Base-by-base conservation (phyloP, 2,329 filamentous ascomycete species). In the Calonectria fujianensis region DNA sequence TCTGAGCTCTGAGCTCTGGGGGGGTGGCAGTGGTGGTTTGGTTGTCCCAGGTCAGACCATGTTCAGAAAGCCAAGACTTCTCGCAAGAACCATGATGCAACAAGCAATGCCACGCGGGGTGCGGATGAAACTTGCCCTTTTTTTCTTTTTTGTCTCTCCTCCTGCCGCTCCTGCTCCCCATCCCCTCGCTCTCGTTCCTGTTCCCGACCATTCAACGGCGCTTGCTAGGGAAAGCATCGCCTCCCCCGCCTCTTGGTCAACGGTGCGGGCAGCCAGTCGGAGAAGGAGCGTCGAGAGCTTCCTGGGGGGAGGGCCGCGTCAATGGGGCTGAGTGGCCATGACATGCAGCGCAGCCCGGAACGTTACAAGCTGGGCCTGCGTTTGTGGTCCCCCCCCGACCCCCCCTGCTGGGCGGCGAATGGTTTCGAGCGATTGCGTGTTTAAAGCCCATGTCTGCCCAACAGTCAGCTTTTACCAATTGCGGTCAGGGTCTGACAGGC, bases 391-490 rank as follows among this genome's bases (percentile, higher is more conserved):
- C 24, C 41, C 39, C 35, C 10, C 11, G 9, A 8, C 35, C 3
- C 13, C 39, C 37, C 11, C 32, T 32, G 32, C 6, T 16, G 37
- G 37, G 39, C 37, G 39, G 61, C 61, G 61, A 64, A 45, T 45
- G 11, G 27, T 32, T 18, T 48, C 3, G 41, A 31, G 61, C 29
- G 24, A 32, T 64, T 64, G 61, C 57, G 57, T 27, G 57, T 61
- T 61, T 61, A n/a, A 61, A 61, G 35, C 32, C 57, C 35, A 61
- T 61, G 57, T 29, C 57, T 61, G 29, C 57, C 57, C 35, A 61
- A 61, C 54, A 4, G 57, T 61, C 32, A 61, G 57, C 57, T 18
- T 39, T 61, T 29, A 27, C 57, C 57, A 61, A 61, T 61, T 61
- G 32, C 57, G 18, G 35, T 20, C 35, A 14, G 24, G n/a, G 35